Base-by-base conservation (phyloP, 2,329 filamentous ascomycete genomes). In the Fusarium sp. region DNA sequence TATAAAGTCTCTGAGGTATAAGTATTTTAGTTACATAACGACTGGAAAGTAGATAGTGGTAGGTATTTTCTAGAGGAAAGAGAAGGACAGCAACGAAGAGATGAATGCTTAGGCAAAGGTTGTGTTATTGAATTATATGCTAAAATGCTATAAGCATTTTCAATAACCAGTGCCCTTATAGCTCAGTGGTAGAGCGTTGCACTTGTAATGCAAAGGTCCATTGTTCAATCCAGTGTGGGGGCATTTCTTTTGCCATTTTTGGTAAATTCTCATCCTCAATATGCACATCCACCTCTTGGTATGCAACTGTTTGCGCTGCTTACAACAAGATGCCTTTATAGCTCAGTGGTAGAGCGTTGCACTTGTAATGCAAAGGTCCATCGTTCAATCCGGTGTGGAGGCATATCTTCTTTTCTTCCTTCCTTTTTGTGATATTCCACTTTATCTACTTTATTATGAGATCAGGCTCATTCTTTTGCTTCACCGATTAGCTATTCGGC, bases 141-240 rank as follows among this genome's bases (percentile, higher is more conserved):
- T 6, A 26, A 14, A n/a, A 10, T n/a, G n/a, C 4, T 11, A n/a
- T 18, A 34, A 44, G 7, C 10, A 4, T 17, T 36, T 17, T 36
- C 34, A 44, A 34, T 4, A 44, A 34, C 14, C 13, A 48, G 22
- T 51, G 65, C 65, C 59, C 42, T 68, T 69, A 45, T 71, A 70
- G 68, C 68, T 71, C 68, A 70, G 68, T 68, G 58, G 63, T 71
- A 71, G 63, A 70, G 68, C 67, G 59, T 71, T 68, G 68, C 68
- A 70, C 68, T 70, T 70, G 68, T 71, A 70, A 70, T 70, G 67
- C 67, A 68, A 70, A 70, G 68, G 68, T 71, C 68, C 68, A 71
- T 71, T 58, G 68, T 68, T 71, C 68, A 71, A 71, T 68, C 64
- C 68, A 54, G 68, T 70, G 68, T 38, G 68, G 67, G 42, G 68